A percentile compares a stretch with the other conserved stretches of the same genome.
Evolutionary conservation across 306 rosid genomes (phyloP).

Genomic region (Prunus salicina): DNA sequence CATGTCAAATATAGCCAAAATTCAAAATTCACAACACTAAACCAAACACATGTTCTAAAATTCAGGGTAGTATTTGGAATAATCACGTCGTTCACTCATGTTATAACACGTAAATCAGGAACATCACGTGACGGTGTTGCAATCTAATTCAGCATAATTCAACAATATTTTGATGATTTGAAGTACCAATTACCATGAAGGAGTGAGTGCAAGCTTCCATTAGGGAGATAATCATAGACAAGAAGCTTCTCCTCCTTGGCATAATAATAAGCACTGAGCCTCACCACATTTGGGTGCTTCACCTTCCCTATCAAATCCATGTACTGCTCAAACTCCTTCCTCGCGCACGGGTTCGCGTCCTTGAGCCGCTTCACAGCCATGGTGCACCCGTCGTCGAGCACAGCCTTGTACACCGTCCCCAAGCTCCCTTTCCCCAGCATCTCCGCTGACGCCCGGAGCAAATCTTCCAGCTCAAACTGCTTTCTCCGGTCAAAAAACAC

Average conservation of each 20-base stretch:
- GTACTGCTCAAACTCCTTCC: constrained; percentile 89
- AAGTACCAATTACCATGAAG: constrained; percentile 67
- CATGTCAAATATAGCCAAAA: not conserved
- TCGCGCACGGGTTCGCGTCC: constrained; percentile 84
- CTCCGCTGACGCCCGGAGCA: constrained; percentile 95
- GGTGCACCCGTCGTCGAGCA: constrained; percentile 72
- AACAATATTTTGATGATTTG: not conserved
- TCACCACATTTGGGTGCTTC: constrained; percentile 69
- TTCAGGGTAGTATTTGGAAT: too few relatives aligned
- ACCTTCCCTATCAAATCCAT: constrained; percentile 94
- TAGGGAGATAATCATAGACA: constrained; percentile 89
- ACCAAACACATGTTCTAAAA: not conserved
- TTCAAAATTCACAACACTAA: not conserved
- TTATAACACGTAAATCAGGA: too few relatives aligned
- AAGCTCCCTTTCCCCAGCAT: constrained; percentile 97
- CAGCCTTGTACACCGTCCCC: constrained; percentile 90
- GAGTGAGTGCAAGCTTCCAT: constrained; percentile 88
- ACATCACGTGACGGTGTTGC: too few relatives aligned
- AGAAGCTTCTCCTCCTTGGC: constrained; percentile 98
- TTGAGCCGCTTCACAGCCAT: constrained; percentile 92
- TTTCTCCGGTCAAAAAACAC: constrained; percentile 79
- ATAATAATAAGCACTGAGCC: constrained; percentile 81
- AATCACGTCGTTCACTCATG: too few relatives aligned
- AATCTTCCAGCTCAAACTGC: constrained; percentile 88
- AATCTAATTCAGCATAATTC: not conserved